Evolutionary conservation across 2,329 filamentous ascomycete species (phyloP), one percentile per base, ranked within the genome.

Genomic region (Colletotrichum sp.): DNA sequence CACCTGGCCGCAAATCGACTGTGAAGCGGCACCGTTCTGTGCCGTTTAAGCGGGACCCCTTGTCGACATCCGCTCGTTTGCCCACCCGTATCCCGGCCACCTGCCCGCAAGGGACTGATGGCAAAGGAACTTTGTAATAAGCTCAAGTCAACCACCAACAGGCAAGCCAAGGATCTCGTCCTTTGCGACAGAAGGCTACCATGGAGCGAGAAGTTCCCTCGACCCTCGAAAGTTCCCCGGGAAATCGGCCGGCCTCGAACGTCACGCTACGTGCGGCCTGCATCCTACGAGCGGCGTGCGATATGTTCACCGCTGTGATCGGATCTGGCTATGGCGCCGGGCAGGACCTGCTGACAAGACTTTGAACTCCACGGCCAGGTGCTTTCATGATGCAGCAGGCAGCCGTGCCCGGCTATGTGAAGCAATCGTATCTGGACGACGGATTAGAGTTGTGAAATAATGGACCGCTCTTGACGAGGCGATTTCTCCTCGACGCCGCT

Each of bases 361-460:
- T n/a, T 48, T 21, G 43, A n/a, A 7, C 43, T 21, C n/a, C 43
- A 52, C 55, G 55, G 55, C 55, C 55, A 30, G 18, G n/a, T 14
- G 34, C 18, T 24, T 36, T 69, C 8, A 26, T 38, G 55, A 69
- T 69, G 26, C 56, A 26, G 67, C 56, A 62, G 67, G 26, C 56
- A 69, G 36, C 56, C 67, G 58, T 34, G 67, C 56, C 56, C 56
- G 30, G 30, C 26, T 21, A 24, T 56, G n/a, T 52, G 32, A 55
- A 48, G 36, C 52, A 24, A n/a, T 30, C 64, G 18, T 38, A 16
- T 28, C 34, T 21, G 26, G 61, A 72, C 21, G 72, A 52, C 36
- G n/a, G 68, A 74, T 65, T 72, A 74, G 68, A 74, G 72, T 74
- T 74, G 72, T 48, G 43, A 52, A 21, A 48, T 18, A 14, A 48